Base-by-base conservation (phyloP, 306 rosid species). In the Prunus fruticosa region DNA sequence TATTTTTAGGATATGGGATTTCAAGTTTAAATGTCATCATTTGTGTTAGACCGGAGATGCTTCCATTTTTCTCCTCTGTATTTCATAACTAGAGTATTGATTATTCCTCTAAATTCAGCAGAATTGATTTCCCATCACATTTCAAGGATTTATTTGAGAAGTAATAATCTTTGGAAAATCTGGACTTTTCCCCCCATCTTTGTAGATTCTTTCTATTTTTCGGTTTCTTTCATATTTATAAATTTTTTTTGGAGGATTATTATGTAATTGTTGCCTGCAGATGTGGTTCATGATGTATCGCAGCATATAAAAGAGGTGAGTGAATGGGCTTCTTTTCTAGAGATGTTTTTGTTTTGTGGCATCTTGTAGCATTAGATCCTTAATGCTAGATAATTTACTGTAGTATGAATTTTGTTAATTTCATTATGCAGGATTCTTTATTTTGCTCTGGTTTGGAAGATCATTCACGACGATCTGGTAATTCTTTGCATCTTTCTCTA, bases 401-500 rank as follows among this genome's bases (percentile, higher is more conserved):
- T 45, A 6, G 22, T 64, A 73, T 88, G 67, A 84, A 66, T 75
- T 45, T 38, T 57, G 60, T 64, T 58, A n/a, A 30, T 57, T 64
- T 22, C 81, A 76, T 78, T 69, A 65, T 88, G 86, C 95, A 92
- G 97, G 85, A 88, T 56, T 20, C 89, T 67, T 71, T 89, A 51
- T 87, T 88, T 79, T 84, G 89, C 86, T 73, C 93, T 45, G 90
- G 87, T 76, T 85, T 90, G 77, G 88, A 83, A 45, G 82, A 88
- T 80, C 86, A 78, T 75, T 56, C 88, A 56, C 89, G 89, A 58
- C 88, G 67, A 75, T 88, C 97, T 82, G 96, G 97, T 92, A 76
- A 69, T 60, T 72, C 23, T 73, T 75, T 64, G 47, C 41, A 32
- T 50, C 74, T 71, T 76, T 54, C 67, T 71, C 71, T 38, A 25